phyloP scores from a whole-genome alignment of 495 filamentous ascomycete genomes.

The Podospora fimiseda region DNA sequence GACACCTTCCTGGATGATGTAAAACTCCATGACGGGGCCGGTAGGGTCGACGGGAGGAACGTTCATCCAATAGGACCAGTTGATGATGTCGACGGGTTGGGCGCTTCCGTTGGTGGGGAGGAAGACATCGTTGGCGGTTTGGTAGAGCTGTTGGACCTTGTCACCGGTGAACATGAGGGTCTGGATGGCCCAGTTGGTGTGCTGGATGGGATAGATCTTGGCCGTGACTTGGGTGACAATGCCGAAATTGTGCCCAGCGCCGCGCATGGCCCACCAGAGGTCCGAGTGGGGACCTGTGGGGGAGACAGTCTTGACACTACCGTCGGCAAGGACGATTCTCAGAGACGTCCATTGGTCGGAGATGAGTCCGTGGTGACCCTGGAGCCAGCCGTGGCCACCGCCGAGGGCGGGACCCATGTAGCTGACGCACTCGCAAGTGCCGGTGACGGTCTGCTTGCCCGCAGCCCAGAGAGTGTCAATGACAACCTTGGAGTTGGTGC shows the following conservation, averaged over 20 bases:
- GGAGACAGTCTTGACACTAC: constrained; percentile 32
- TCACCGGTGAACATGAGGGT: constrained; percentile 42
- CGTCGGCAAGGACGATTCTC: constrained; percentile 53
- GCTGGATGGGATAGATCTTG: constrained; percentile 39
- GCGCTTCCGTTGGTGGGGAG: constrained; percentile 27
- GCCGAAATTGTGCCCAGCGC: constrained; percentile 59
- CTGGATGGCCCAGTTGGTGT: constrained; percentile 37
- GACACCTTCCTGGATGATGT: constrained; percentile 47
- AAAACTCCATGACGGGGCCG: constrained; percentile 44
- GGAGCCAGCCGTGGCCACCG: constrained; percentile 55
- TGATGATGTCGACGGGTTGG: constrained; percentile 38
- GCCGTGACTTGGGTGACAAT: constrained; percentile 46
- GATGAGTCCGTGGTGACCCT: constrained; percentile 56
- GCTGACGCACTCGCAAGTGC: constrained; percentile 51
- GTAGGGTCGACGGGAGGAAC: constrained; percentile 29
- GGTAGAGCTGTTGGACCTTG: constrained; percentile 44
- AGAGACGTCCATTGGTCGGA: constrained; percentile 50
- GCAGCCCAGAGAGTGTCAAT: constrained; percentile 31
- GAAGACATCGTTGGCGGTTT: constrained; percentile 39
- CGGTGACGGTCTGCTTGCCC: constrained; percentile 42
- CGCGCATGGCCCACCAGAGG: constrained; percentile 52
- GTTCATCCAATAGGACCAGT: constrained; percentile 49
- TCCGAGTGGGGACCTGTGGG: constrained; percentile 31
- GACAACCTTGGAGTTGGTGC: constrained; percentile 32
- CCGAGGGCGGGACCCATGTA: constrained; percentile 52